A percentile compares a stretch with the other conserved stretches of the same genome.
Conservation (phyloP, 139 green algal genomes). For the Astrephomene gubernaculifera region DNA sequence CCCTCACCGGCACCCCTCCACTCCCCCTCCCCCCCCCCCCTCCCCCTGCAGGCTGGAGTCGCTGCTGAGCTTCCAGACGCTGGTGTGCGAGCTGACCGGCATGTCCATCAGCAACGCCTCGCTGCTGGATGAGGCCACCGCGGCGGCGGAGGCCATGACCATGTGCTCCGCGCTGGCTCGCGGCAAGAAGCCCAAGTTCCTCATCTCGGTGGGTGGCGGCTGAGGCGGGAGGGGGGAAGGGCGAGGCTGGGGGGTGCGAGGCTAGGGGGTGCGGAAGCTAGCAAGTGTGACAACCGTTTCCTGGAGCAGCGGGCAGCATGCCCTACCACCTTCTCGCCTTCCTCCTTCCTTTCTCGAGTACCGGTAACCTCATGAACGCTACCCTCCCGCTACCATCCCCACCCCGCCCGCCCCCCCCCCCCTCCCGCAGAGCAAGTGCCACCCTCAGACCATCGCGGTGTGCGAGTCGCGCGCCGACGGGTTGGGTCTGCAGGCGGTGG, state of each 20-base stretch:
- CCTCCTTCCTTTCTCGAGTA: no score
- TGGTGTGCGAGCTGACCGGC: conserved; percentile 96
- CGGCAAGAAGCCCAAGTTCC: conserved; percentile 98
- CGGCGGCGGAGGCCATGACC: conserved; percentile 98
- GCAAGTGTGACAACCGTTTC: no score
- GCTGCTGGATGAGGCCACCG: conserved; percentile 98
- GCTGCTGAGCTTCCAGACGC: conserved; percentile 99
- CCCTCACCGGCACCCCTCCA: no score
- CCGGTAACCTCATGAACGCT: no score
- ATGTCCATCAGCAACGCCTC: conserved; percentile 96
- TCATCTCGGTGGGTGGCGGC: conserved; percentile 84
- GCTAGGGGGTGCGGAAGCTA: no score
- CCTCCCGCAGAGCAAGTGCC: conserved; percentile 85
- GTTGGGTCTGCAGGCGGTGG: conserved; percentile 91
- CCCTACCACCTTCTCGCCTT: no score
- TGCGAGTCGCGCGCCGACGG: conserved; percentile 94
- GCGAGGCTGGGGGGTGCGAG: no score
- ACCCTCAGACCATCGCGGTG: conserved; percentile 99
- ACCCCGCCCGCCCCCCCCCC: not conserved
- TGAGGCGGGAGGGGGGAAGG: no score
- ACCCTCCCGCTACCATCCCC: not conserved
- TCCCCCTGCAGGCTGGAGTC: conserved; percentile 89
- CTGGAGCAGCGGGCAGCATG: no score
- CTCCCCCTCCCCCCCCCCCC: no score
- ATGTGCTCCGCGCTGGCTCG: conserved; percentile 95